These are phyloP conservation scores for Henningerozyma blattae DNA, from an alignment of 805 yeast genomes.

Conservation along the genomic window DNA sequence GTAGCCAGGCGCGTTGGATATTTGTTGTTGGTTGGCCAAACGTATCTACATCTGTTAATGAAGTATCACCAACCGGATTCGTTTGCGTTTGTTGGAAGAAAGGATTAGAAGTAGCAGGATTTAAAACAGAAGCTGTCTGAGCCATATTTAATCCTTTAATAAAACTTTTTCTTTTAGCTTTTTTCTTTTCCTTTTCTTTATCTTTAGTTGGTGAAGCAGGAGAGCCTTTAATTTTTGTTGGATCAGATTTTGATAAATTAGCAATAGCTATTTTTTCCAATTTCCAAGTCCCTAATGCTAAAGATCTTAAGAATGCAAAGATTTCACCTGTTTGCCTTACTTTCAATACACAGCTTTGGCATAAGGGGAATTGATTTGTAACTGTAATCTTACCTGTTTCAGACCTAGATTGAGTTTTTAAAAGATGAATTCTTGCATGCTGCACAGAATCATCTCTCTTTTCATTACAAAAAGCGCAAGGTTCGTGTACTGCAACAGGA, in stretches of 20 bases:
- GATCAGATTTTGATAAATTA: constrained; percentile 9
- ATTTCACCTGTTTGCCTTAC: constrained; percentile 76
- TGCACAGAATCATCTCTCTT: constrained; percentile 53
- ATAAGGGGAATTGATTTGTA: constrained; percentile 47
- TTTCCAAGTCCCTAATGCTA: constrained; percentile 50
- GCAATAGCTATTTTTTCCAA: constrained; percentile 29
- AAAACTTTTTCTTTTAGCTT: constrained; percentile 17
- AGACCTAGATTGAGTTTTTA: constrained; percentile 35
- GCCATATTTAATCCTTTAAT: constrained; percentile 14
- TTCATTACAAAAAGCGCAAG: constrained; percentile 84
- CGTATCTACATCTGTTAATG: constrained; percentile 7
- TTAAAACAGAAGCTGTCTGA: background rate
- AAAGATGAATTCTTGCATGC: constrained; percentile 64
- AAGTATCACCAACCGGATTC: constrained; percentile 1
- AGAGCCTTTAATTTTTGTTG: constrained; percentile 6
- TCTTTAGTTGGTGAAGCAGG: constrained; percentile 4
- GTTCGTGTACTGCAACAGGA: constrained; percentile 63
- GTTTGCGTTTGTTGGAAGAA: too few relatives aligned
- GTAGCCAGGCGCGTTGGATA: constrained; percentile 48
- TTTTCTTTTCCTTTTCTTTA: constrained; percentile 14
- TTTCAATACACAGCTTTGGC: constrained; percentile 70
- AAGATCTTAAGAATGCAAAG: constrained; percentile 59
- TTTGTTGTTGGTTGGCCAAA: constrained; percentile 22
- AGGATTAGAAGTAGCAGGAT: constrained; percentile 3
- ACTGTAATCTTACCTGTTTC: constrained; percentile 21